These are phyloP conservation scores for Gastroboletus turbinatus DNA, from an alignment of 1,284 basidiomycete genomes.

Conservation along the genomic window DNA sequence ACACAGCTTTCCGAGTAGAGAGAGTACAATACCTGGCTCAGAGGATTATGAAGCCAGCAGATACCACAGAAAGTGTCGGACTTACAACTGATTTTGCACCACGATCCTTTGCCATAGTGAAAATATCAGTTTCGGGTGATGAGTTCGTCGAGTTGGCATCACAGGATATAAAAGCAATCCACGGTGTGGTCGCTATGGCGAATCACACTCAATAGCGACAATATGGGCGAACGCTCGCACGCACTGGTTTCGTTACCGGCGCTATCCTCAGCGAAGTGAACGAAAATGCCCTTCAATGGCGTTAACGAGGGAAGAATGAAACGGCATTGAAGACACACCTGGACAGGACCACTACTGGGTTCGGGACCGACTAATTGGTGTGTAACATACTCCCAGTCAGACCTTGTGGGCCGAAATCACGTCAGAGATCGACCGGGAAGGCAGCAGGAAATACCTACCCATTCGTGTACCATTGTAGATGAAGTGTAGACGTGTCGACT, in stretches of 20 bases:
- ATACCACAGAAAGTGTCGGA: not conserved
- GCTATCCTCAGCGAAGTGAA: conserved; percentile 72
- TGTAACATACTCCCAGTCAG: conserved; percentile 54
- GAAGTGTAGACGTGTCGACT: conserved; percentile 56
- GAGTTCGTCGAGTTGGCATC: conserved; percentile 71
- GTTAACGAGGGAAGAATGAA: conserved; percentile 5
- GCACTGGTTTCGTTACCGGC: conserved; percentile 42
- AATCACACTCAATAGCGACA: conserved; percentile 9
- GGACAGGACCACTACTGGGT: conserved; percentile 48
- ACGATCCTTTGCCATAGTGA: conserved; percentile 72
- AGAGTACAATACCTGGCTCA: conserved; percentile 71
- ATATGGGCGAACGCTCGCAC: conserved; percentile 6
- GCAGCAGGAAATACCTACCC: conserved; percentile 37
- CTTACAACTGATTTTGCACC: conserved; percentile 78
- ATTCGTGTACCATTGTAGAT: conserved; percentile 61
- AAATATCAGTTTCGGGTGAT: conserved; percentile 64
- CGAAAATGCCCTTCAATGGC: conserved; percentile 60
- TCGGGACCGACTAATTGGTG: conserved; percentile 53
- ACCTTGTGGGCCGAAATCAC: conserved; percentile 35
- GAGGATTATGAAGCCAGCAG: not conserved
- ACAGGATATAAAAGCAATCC: conserved; percentile 86
- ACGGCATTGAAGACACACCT: conserved; percentile 39
- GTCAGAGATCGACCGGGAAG: conserved; percentile 8
- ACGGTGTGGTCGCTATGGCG: conserved; percentile 68
- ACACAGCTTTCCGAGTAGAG: conserved; percentile 68